Percentiles rank a stretch among this genome's conserved stretches.
These are phyloP conservation scores for Diplodia corticola DNA, from an alignment of 2,329 filamentous ascomycete genomes.

Conservation along the genomic window DNA sequence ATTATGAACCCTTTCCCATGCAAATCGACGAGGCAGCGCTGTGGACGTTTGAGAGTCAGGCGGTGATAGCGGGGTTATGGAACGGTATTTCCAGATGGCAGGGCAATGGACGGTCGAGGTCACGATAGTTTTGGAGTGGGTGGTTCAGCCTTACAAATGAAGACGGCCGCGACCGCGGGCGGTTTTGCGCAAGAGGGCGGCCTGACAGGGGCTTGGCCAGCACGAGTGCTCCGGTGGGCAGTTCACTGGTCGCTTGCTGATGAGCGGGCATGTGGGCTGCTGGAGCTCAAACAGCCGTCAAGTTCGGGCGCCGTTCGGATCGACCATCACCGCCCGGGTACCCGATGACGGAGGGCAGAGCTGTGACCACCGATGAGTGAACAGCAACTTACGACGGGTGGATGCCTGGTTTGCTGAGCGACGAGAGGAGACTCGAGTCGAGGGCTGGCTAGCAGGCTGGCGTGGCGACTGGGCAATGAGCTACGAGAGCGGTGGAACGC, in stretches of 20 bases:
- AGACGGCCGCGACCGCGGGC: neutral
- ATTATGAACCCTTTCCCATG: slow-evolving; percentile 1
- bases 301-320: slow-evolving; percentile 18
- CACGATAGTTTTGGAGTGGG: neutral
- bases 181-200: neutral
- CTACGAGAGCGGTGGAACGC: neutral
- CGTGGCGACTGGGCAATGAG: neutral
- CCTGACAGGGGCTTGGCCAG: slow-evolving; percentile 3
- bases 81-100: neutral
- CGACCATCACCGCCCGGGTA: neutral
- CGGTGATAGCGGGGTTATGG: slow-evolving; percentile 18
- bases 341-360: slow-evolving; percentile 7
- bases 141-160: slow-evolving; percentile 7
- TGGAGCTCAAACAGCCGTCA: slow-evolving; percentile 17
- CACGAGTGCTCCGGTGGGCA: slow-evolving; percentile 16
- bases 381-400: neutral
- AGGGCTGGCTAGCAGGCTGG: neutral
- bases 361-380: neutral
- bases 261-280: neutral
- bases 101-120: neutral
- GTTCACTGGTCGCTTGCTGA: neutral
- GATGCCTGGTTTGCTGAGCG: neutral
- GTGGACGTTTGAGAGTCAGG: slow-evolving; percentile 1
- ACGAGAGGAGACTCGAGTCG: neutral
- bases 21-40: neutral